Percentiles rank a stretch among this genome's conserved stretches.
phyloP scores from a whole-genome alignment of 1,284 basidiomycete species.

The Earliella scabrosa region DNA sequence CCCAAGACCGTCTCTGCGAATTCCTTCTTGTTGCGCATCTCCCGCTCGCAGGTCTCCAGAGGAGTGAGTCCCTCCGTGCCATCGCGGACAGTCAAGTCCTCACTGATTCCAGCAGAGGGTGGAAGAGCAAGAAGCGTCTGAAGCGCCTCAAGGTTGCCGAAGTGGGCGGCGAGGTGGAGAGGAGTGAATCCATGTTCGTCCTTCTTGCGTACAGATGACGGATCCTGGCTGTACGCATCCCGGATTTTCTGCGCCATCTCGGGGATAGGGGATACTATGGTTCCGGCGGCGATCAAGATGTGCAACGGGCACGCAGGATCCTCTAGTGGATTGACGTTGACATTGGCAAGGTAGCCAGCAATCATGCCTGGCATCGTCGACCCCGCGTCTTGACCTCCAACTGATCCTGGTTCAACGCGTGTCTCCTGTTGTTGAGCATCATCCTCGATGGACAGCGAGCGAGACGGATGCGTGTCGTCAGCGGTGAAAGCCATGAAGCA shows the following conservation, averaged over 20 bases:
- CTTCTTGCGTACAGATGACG: constrained; percentile 1
- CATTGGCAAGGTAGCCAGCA: no score
- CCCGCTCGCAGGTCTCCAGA: constrained; percentile 17
- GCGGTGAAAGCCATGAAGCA: constrained; percentile 14
- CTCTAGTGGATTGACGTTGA: neutral
- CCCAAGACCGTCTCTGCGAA: constrained; percentile 2
- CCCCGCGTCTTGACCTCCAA: no score
- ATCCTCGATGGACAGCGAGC: constrained; percentile 1
- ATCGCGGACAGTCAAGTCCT: constrained; percentile 8
- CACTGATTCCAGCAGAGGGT: neutral
- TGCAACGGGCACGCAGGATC: neutral
- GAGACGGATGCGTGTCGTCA: constrained; percentile 16
- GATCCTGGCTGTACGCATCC: constrained; percentile 3
- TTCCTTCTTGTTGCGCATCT: constrained; percentile 6
- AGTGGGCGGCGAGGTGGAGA: constrained; percentile 16
- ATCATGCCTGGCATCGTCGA: no score
- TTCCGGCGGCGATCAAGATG: neutral
- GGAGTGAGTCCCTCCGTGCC: constrained; percentile 16
- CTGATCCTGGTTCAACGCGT: neutral
- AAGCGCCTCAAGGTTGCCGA: constrained; percentile 1
- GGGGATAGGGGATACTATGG: neutral
- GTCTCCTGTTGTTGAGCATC: constrained; percentile 6
- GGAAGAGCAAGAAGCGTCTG: constrained; percentile 11
- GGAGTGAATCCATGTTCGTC: constrained; percentile 17
- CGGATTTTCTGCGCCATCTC: constrained; percentile 1